phyloP scores from a whole-genome alignment of 441 rosid genomes.

The Raphanus hybrid region DNA sequence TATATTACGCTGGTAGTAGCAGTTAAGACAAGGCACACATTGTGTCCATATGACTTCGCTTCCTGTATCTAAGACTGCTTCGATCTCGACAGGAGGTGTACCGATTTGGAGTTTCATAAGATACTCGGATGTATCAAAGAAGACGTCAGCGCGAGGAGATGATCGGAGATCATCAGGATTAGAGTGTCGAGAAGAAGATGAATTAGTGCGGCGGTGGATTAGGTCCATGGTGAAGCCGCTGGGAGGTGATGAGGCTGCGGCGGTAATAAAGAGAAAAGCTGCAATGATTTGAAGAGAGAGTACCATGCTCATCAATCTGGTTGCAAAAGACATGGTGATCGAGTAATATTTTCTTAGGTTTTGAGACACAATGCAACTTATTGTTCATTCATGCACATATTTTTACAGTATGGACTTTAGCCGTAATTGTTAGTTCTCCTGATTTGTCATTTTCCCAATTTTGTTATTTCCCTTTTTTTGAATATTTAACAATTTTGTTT shows the following conservation, averaged over 20 bases:
- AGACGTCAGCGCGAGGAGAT: conserved; percentile 21
- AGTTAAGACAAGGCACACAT: not conserved
- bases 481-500: too few relatives aligned
- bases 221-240: conserved; percentile 33
- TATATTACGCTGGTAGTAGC: not conserved
- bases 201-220: conserved; percentile 15
- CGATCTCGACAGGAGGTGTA: conserved; percentile 31
- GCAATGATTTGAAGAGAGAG: conserved; percentile 1
- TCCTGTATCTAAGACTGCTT: conserved; percentile 23
- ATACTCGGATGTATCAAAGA: not conserved
- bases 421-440: conserved; percentile 14
- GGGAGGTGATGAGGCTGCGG: conserved; percentile 19
- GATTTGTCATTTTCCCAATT: not conserved
- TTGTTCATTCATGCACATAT: conserved; percentile 3
- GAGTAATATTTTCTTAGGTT: not conserved
- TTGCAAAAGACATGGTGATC: conserved; percentile 13
- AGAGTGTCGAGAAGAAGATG: conserved; percentile 14
- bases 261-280: not conserved
- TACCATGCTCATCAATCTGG: conserved; percentile 1
- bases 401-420: not conserved
- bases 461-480: not conserved
- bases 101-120: conserved; percentile 33
- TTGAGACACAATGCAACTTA: not conserved
- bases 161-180: not conserved
- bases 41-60: conserved; percentile 12